A percentile compares a stretch with the other conserved stretches of the same genome.
Evolutionary conservation across 345 rosid genomes (phyloP).

Genomic region (Hirschfeldia incana): DNA sequence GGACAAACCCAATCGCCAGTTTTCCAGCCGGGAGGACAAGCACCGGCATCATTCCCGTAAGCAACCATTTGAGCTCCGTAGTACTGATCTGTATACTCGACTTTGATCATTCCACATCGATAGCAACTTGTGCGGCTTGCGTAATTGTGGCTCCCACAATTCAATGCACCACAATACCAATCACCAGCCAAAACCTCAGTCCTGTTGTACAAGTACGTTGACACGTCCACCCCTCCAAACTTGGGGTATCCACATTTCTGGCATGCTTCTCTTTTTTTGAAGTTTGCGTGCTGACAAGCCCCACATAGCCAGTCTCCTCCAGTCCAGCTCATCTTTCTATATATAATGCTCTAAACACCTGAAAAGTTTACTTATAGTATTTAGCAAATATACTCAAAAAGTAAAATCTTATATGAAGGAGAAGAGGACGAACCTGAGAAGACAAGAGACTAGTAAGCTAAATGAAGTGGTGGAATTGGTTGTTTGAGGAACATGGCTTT

Average conservation of each 20-base stretch:
- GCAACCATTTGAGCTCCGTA: slow-evolving; percentile 35
- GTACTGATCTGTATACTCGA: slow-evolving; percentile 40
- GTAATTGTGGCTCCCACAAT: slow-evolving; percentile 89
- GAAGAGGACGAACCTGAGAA: slow-evolving; percentile 22
- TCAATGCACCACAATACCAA: slow-evolving; percentile 86
- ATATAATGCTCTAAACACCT: slow-evolving; percentile 7
- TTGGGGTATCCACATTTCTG: slow-evolving; percentile 75
- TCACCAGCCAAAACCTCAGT: slow-evolving; percentile 81
- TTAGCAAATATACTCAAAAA: slow-evolving; percentile 18
- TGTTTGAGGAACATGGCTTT: slow-evolving; percentile 34
- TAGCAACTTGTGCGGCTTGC: slow-evolving; percentile 82
- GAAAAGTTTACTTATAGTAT: slow-evolving; percentile 6
- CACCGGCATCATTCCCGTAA: slow-evolving; percentile 45
- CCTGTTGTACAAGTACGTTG: slow-evolving; percentile 53
- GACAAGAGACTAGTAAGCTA: slow-evolving; percentile 16
- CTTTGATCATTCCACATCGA: slow-evolving; percentile 64
- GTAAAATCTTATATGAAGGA: background rate
- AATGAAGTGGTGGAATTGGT: slow-evolving; percentile 30
- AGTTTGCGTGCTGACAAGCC: slow-evolving; percentile 74
- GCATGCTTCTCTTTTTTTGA: slow-evolving; percentile 73
- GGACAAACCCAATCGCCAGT: slow-evolving; percentile 94
- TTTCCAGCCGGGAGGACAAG: slow-evolving; percentile 83
- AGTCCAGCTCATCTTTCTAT: slow-evolving; percentile 60
- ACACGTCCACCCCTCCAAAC: slow-evolving; percentile 70
- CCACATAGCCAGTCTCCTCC: slow-evolving; percentile 92